Evolutionary conservation across 1,284 basidiomycete genomes (phyloP).

Genomic region (Sporisorium exsertum): DNA sequence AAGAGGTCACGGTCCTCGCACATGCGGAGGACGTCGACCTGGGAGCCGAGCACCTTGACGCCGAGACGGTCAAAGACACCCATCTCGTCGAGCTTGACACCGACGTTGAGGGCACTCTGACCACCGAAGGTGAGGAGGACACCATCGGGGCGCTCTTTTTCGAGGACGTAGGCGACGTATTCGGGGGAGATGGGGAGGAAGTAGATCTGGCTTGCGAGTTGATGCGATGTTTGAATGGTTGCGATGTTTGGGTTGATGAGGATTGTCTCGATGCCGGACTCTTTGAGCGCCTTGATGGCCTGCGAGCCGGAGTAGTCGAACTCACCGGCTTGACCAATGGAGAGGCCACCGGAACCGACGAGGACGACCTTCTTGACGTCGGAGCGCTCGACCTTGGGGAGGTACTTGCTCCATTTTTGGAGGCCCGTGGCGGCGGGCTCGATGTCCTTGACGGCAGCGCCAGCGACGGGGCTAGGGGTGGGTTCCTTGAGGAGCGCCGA

Average conservation of each 20-base stretch:
- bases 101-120: slow-evolving; percentile 97
- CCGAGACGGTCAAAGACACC: slow-evolving; percentile 94
- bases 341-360: slow-evolving; percentile 94
- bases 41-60: slow-evolving; percentile 93
- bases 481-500: slow-evolving; percentile 42
- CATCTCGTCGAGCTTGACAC: slow-evolving; percentile 97
- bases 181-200: slow-evolving; percentile 96
- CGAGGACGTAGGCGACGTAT: slow-evolving; percentile 97
- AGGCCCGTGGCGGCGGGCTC: slow-evolving; percentile 59
- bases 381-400: slow-evolving; percentile 70
- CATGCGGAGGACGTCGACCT: slow-evolving; percentile 81
- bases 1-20: slow-evolving; percentile 95
- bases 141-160: slow-evolving; percentile 97
- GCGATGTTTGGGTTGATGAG: slow-evolving; percentile 73
- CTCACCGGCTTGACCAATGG: slow-evolving; percentile 98
- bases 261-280: slow-evolving; percentile 93
- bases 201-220: slow-evolving; percentile 95
- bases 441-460: slow-evolving; percentile 53
- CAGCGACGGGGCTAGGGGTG: slow-evolving; percentile 39
- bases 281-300: slow-evolving; percentile 95
- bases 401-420: slow-evolving; percentile 63
- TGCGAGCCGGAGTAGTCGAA: slow-evolving; percentile 99
- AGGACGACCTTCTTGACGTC: slow-evolving; percentile 96
- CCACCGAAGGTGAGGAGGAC: slow-evolving; percentile 98
- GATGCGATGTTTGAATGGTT: slow-evolving; percentile 77